phyloP scores from a whole-genome alignment of 2,329 filamentous ascomycete genomes.

The Ophiognomonia clavigignenti-juglandacearum region DNA sequence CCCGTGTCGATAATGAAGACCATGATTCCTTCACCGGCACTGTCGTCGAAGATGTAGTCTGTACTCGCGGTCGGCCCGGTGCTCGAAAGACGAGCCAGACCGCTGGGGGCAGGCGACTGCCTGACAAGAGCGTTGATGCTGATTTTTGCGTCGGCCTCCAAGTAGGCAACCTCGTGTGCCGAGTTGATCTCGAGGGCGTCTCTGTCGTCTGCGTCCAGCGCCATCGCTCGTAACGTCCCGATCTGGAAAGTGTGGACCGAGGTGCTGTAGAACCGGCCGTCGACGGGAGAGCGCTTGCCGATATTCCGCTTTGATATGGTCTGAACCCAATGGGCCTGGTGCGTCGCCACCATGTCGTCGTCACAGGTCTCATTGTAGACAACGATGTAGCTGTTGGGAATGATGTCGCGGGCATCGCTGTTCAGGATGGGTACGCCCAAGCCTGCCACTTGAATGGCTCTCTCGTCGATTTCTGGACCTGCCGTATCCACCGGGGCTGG shows the following conservation, averaged over 20 bases:
- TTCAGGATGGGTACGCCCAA: constrained; percentile 46
- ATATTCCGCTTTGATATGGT: constrained; percentile 54
- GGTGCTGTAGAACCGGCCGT: constrained; percentile 44
- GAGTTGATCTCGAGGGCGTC: constrained; percentile 38
- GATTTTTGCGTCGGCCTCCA: constrained; percentile 45
- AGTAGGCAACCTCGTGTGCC: constrained; percentile 35
- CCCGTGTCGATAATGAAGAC: constrained; percentile 64
- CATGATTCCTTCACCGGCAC: constrained; percentile 50
- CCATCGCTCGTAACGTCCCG: constrained; percentile 47
- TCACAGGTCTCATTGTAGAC: constrained; percentile 55
- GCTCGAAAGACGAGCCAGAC: constrained; percentile 50
- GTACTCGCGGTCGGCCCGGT: constrained; percentile 24
- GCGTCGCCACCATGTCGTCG: constrained; percentile 42
- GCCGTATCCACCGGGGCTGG: constrained; percentile 5
- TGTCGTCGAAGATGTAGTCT: constrained; percentile 48
- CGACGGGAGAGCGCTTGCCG: constrained; percentile 39
- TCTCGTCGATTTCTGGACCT: neutral
- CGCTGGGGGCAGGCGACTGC: constrained; percentile 49
- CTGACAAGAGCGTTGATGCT: constrained; percentile 37
- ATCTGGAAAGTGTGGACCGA: constrained; percentile 42
- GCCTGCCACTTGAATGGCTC: neutral
- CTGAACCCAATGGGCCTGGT: constrained; percentile 42
- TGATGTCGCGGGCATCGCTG: constrained; percentile 39
- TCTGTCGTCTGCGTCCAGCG: constrained; percentile 29
- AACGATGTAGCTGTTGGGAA: constrained; percentile 58